Base-by-base conservation (phyloP, 768 basidiomycete genomes). In the Tulasnella calospora region DNA sequence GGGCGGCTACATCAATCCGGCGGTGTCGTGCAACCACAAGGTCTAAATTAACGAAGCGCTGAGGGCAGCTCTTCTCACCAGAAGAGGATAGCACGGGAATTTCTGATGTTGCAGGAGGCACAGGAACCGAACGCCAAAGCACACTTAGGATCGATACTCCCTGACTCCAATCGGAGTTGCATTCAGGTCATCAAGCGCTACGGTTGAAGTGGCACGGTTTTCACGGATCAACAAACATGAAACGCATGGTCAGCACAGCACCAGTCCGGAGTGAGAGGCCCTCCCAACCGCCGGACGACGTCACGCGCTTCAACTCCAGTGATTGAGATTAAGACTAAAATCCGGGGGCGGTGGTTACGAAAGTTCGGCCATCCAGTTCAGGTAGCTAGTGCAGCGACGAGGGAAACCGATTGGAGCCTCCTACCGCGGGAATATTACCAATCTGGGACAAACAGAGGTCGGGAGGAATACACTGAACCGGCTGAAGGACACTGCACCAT, bases 1-100 rank as follows among this genome's bases (percentile, higher is more conserved):
- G 23, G 55, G 30, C 55, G 15, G 55, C n/a, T 6, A 30, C 30
- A 57, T 57, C 55, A 15, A 30, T 30, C 4, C n/a, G 15, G 55
- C n/a, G 55, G 55, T 57, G 55, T 15, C 30, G 15, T 13, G 17
- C 55, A n/a, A 27, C 30, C n/a, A 10, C 23, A 30, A 57, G 23
- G 55, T 57, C 55, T 57, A 57, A 57, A 57, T 57, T 27, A 57
- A 57, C 55, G 55, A 57, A 57, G 55, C 55, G 55, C 55, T 57
- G 55, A 57, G 55, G 55, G 55, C n/a, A n/a, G 7, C 30, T 30
- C 30, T 57, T 30, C 23, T 9, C 30, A 9, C 30, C n/a, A 57
- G 55, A 57, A 57, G 55, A 57, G 55, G 55, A 57, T 57, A 57
- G 27, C 55, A n/a, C 55, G 55, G 23, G 27, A 57, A 13, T 30